phyloP scores from a whole-genome alignment of 176 grass and related monocot species.

The Musa schizocarpa region DNA sequence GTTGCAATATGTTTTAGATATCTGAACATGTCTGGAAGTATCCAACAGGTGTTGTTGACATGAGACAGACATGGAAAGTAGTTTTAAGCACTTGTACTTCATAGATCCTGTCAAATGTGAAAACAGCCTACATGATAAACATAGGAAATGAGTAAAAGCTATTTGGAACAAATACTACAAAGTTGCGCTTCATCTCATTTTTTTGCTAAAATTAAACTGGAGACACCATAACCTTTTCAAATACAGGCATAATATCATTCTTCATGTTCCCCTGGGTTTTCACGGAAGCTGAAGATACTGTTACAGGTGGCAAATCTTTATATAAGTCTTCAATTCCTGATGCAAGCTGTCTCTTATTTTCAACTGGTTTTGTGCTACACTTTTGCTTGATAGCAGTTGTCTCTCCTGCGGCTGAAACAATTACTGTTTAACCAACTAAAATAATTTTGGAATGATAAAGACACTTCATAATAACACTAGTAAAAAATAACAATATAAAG shows the following conservation, averaged over 20 bases:
- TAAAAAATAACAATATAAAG: neutral
- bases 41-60: no score
- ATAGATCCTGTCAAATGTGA: no score
- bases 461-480: neutral
- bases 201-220: conserved; percentile 1
- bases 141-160: neutral
- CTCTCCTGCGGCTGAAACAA: conserved; percentile 57
- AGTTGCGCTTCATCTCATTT: neutral
- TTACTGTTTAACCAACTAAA: conserved; percentile 5
- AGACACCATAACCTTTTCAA: conserved; percentile 60
- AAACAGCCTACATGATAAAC: no score
- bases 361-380: conserved; percentile 43
- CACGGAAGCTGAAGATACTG: conserved; percentile 43
- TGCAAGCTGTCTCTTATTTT: conserved; percentile 49
- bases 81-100: no score
- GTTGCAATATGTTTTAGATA: no score
- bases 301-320: conserved; percentile 63
- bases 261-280: conserved; percentile 43
- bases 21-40: no score
- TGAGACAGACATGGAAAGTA: no score
- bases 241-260: conserved; percentile 87
- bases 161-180: neutral
- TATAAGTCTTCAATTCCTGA: conserved; percentile 72
- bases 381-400: conserved; percentile 44
- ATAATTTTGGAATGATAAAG: neutral